Conservation (phyloP, 2,329 filamentous ascomycete genomes). For the Ophiosphaerella herpotricha region DNA sequence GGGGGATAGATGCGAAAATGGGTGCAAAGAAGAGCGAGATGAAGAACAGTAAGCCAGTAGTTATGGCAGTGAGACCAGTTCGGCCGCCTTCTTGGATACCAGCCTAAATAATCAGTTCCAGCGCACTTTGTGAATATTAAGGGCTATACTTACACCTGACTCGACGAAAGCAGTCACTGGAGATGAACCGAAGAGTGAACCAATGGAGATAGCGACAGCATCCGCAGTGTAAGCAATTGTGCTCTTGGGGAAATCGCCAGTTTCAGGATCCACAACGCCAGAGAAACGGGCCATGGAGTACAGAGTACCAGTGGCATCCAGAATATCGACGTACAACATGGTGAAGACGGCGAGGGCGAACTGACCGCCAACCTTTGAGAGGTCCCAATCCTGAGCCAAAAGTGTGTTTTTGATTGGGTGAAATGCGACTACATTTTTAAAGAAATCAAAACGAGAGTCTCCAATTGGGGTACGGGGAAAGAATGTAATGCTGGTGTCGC, state of each 20-base stretch:
- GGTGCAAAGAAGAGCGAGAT: slow-evolving; percentile 87
- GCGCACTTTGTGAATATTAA: no score
- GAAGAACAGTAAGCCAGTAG: slow-evolving; percentile 76
- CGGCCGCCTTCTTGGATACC: slow-evolving; percentile 86
- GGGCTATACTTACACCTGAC: slow-evolving; percentile 63
- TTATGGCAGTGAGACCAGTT: slow-evolving; percentile 79
- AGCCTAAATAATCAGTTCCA: slow-evolving; percentile 38
- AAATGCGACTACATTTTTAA: slow-evolving; percentile 84
- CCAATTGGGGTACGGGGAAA: slow-evolving; percentile 75
- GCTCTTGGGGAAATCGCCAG: slow-evolving; percentile 87
- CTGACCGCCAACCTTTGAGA: slow-evolving; percentile 70
- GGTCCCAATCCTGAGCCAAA: slow-evolving; percentile 73
- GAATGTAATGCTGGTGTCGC: slow-evolving; percentile 74
- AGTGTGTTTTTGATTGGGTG: slow-evolving; percentile 74
- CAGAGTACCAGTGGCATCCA: slow-evolving; percentile 79
- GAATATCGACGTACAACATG: slow-evolving; percentile 87
- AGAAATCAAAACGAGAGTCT: slow-evolving; percentile 77
- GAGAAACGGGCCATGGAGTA: slow-evolving; percentile 90
- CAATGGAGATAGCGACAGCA: slow-evolving; percentile 78
- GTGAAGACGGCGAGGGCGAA: slow-evolving; percentile 85
- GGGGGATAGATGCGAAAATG: slow-evolving; percentile 86
- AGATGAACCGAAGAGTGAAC: slow-evolving; percentile 74
- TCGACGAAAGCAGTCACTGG: slow-evolving; percentile 88
- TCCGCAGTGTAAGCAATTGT: slow-evolving; percentile 83
- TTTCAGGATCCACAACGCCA: slow-evolving; percentile 77